These are phyloP conservation scores for Penstemon newberryi DNA, from an alignment of 257 asterid genomes.

Conservation along the genomic window DNA sequence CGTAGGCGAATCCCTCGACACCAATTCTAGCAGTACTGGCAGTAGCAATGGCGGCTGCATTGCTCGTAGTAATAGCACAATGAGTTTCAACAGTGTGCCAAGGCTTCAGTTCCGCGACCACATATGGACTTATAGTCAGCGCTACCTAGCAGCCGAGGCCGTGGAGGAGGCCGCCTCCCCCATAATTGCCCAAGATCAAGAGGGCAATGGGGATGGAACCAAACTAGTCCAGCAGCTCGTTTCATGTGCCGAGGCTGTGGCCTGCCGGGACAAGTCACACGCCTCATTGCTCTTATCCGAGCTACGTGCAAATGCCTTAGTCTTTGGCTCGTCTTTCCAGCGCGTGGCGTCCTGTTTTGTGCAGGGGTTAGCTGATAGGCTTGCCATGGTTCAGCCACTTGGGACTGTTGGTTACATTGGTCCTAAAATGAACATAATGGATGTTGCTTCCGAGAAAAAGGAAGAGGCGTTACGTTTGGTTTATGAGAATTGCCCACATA, in stretches of 20 bases:
- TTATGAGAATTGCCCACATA: slow-evolving; percentile 62
- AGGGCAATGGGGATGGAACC: slow-evolving; percentile 47
- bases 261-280: slow-evolving; percentile 69
- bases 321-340: slow-evolving; percentile 81
- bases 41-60: slow-evolving; percentile 26
- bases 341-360: slow-evolving; percentile 81
- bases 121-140: slow-evolving; percentile 55
- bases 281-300: slow-evolving; percentile 61
- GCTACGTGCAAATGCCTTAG: slow-evolving; percentile 64
- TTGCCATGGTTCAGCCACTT: slow-evolving; percentile 67
- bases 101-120: slow-evolving; percentile 69
- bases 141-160: slow-evolving; percentile 66
- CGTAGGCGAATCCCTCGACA: slow-evolving; percentile 31
- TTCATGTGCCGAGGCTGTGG: slow-evolving; percentile 84
- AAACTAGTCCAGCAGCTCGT: slow-evolving; percentile 65
- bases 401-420: slow-evolving; percentile 56
- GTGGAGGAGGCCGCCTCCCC: slow-evolving; percentile 44
- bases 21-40: slow-evolving; percentile 28
- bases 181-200: slow-evolving; percentile 24
- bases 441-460: slow-evolving; percentile 46
- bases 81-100: slow-evolving; percentile 43
- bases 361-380: slow-evolving; percentile 66
- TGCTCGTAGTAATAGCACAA: slow-evolving; percentile 41
- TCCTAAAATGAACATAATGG: slow-evolving; percentile 42
- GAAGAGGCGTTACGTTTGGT: slow-evolving; percentile 63